Conservation (phyloP, 148 eudicot species). For the Dianthus caryophyllus region DNA sequence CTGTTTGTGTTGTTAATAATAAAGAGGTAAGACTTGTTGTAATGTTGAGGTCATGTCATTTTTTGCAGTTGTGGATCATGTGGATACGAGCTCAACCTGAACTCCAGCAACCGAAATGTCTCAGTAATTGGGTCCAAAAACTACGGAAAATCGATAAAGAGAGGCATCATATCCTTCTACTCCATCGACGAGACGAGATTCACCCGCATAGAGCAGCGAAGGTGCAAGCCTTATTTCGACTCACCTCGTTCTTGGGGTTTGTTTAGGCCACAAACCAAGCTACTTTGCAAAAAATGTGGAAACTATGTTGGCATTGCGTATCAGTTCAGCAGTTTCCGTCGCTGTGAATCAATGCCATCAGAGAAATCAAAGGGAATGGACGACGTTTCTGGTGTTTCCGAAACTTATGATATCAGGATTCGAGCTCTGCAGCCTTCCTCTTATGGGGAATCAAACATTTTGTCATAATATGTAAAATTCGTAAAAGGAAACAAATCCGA, state of each 20-base stretch:
- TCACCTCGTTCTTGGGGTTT: slow-evolving; percentile 62
- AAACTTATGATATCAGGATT: slow-evolving; percentile 35
- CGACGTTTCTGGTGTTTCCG: slow-evolving; percentile 23
- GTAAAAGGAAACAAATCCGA: background rate
- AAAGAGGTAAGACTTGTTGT: too few relatives aligned
- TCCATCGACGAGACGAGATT: slow-evolving; percentile 65
- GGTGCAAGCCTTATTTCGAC: slow-evolving; percentile 56
- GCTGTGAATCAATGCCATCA: slow-evolving; percentile 12
- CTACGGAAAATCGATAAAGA: slow-evolving; percentile 64
- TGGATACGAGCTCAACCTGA: slow-evolving; percentile 70
- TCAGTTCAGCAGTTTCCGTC: slow-evolving; percentile 20
- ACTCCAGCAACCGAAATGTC: slow-evolving; percentile 59
- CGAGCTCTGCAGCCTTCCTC: slow-evolving; percentile 38
- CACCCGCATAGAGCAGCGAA: slow-evolving; percentile 48
- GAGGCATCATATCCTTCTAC: slow-evolving; percentile 66
- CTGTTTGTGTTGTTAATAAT: too few relatives aligned
- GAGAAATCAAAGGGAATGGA: slow-evolving; percentile 24
- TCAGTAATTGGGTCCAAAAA: slow-evolving; percentile 59
- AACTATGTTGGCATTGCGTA: slow-evolving; percentile 53
- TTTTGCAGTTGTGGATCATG: slow-evolving; percentile 73
- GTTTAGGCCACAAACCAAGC: slow-evolving; percentile 51
- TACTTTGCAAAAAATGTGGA: slow-evolving; percentile 67
- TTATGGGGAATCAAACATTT: slow-evolving; percentile 21
- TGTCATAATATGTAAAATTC: slow-evolving; percentile 3
- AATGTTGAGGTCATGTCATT: too few relatives aligned